phyloP scores from a whole-genome alignment of 495 filamentous ascomycete species.

The Penicillium tannophilum region DNA sequence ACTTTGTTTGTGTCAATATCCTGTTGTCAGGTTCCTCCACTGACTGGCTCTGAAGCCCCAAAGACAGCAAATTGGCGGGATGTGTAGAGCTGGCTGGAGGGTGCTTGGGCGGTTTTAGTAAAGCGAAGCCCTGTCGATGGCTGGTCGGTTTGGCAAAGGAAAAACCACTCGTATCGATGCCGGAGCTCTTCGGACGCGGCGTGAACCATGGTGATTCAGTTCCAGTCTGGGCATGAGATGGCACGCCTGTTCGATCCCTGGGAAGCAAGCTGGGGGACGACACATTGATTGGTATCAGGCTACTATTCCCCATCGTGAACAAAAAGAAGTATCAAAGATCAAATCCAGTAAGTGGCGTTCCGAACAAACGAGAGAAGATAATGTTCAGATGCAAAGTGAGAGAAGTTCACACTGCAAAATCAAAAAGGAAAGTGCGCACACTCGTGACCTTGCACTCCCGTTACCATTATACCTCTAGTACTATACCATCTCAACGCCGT shows the following conservation, averaged over 20 bases:
- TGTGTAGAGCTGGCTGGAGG: background rate
- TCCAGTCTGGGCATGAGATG: background rate
- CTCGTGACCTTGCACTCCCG: too few species aligned
- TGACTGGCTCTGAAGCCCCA: background rate
- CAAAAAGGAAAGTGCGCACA: too few species aligned
- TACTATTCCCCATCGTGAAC: background rate
- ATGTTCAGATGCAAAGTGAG: background rate
- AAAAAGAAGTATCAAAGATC: background rate
- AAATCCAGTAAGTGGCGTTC: too few species aligned
- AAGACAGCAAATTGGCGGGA: background rate
- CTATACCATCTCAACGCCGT: too few species aligned
- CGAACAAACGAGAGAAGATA: background rate
- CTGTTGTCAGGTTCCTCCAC: background rate
- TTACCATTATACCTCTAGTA: too few species aligned
- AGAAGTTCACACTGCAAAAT: background rate
- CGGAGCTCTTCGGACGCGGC: slow-evolving; percentile 34
- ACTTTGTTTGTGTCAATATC: background rate
- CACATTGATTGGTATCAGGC: background rate
- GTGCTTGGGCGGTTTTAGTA: slow-evolving; percentile 19
- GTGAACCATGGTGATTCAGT: slow-evolving; percentile 25
- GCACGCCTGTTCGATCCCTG: background rate
- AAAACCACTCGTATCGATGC: slow-evolving; percentile 37
- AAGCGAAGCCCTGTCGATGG: slow-evolving; percentile 27
- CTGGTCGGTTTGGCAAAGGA: slow-evolving; percentile 38
- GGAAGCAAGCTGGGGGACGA: background rate